Conservation (phyloP, 2,329 filamentous ascomycete species). For the Calonectria crousiana region DNA sequence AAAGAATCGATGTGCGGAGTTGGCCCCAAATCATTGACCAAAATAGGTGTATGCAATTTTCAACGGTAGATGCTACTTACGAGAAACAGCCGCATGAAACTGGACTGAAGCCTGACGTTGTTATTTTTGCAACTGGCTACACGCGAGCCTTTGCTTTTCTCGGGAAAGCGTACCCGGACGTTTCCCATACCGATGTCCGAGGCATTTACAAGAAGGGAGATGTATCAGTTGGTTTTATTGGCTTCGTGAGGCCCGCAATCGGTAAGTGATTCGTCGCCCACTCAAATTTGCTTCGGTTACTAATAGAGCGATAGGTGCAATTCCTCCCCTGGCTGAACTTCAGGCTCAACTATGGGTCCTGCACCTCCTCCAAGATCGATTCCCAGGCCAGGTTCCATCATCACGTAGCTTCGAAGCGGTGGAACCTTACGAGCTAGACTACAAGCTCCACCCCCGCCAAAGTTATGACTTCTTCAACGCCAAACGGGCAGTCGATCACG, state of each 20-base stretch:
- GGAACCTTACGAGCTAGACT: conserved; percentile 54
- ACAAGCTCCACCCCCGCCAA: conserved; percentile 51
- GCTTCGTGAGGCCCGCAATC: conserved; percentile 60
- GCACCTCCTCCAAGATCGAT: conserved; percentile 50
- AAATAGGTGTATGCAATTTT: conserved; percentile 53
- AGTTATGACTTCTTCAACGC: conserved; percentile 49
- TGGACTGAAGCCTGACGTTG: conserved; percentile 55
- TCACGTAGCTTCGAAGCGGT: conserved; percentile 41
- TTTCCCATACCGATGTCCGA: conserved; percentile 63
- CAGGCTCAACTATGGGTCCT: conserved; percentile 62
- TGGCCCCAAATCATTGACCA: conserved; percentile 57
- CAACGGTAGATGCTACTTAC: conserved; percentile 40
- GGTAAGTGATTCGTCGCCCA: conserved; percentile 40
- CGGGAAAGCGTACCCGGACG: conserved; percentile 53
- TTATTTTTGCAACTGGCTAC: conserved; percentile 63
- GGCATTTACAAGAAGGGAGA: conserved; percentile 61
- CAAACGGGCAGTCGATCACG: conserved; percentile 61
- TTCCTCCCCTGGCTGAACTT: conserved; percentile 62
- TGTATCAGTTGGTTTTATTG: conserved; percentile 58
- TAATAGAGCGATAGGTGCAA: conserved; percentile 50
- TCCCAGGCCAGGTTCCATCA: conserved; percentile 35
- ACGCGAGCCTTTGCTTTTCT: conserved; percentile 56
- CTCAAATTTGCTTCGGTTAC: accelerated
- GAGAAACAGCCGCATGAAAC: conserved; percentile 44
- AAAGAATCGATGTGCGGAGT: conserved; percentile 56